Evolutionary conservation across 768 basidiomycete genomes (phyloP).

Genomic region (Serpula lacrymans): DNA sequence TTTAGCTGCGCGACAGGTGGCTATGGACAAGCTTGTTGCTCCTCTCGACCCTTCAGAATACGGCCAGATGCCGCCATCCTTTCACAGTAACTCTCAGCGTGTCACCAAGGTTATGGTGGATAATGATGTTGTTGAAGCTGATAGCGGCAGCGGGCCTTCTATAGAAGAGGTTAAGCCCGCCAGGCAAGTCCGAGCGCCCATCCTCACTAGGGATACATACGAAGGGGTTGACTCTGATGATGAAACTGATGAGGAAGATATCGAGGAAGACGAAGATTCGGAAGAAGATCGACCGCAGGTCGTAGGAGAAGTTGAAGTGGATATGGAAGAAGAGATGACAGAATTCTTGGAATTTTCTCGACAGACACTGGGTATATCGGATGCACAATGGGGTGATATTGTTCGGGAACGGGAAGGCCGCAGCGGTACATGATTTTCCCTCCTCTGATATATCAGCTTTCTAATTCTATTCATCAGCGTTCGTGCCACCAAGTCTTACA

Average conservation of each 20-base stretch:
- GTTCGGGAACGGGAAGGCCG: conserved; percentile 69
- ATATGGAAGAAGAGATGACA: conserved; percentile 91
- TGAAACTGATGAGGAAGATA: conserved; percentile 68
- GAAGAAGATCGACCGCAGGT: conserved; percentile 85
- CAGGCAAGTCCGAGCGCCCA: conserved; percentile 68
- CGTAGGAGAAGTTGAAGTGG: conserved; percentile 79
- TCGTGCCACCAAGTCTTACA: conserved; percentile 48
- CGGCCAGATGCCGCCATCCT: conserved; percentile 79
- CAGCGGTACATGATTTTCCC: conserved; percentile 61
- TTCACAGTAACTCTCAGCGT: conserved; percentile 66
- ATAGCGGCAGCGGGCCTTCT: conserved; percentile 2
- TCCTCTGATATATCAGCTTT: too few species aligned
- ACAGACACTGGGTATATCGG: conserved; percentile 83
- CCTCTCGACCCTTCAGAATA: conserved; percentile 80
- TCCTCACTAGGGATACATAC: conserved; percentile 78
- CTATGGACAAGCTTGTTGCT: conserved; percentile 81
- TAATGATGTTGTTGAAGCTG: conserved; percentile 36
- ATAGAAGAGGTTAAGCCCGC: conserved; percentile 19
- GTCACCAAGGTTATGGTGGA: conserved; percentile 46
- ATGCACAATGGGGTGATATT: conserved; percentile 90
- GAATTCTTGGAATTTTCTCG: conserved; percentile 95
- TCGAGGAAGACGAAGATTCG: conserved; percentile 51
- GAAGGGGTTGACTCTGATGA: conserved; percentile 95
- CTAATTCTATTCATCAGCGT: conserved; percentile 38
- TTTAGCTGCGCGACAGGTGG: conserved; percentile 48